Conservation (phyloP, 1,284 basidiomycete genomes). For the Tetrapyrgos nigripes region DNA sequence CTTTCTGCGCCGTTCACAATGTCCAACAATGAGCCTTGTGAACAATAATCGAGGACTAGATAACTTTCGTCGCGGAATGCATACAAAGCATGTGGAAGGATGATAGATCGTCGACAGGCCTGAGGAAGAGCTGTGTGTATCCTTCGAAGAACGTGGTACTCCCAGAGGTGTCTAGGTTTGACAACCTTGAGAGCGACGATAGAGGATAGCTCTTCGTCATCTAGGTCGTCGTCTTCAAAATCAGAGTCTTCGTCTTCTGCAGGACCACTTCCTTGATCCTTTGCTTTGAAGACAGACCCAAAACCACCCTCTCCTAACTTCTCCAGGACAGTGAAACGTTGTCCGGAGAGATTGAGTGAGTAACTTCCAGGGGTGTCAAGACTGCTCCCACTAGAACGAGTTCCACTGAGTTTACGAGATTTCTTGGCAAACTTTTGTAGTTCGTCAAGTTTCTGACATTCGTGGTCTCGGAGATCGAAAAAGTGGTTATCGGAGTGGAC, state of each 20-base stretch:
- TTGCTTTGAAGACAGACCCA: slow-evolving; percentile 90
- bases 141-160: slow-evolving; percentile 87
- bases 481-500: slow-evolving; percentile 71
- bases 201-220: slow-evolving; percentile 62
- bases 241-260: slow-evolving; percentile 45
- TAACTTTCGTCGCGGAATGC: slow-evolving; percentile 90
- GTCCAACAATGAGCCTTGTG: slow-evolving; percentile 93
- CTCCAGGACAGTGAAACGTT: slow-evolving; percentile 73
- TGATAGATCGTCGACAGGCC: slow-evolving; percentile 66
- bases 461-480: slow-evolving; percentile 62
- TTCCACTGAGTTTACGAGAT: slow-evolving; percentile 55
- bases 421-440: slow-evolving; percentile 74
- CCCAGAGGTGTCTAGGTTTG: slow-evolving; percentile 90
- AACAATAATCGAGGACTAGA: slow-evolving; percentile 87
- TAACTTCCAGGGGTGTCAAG: slow-evolving; percentile 48
- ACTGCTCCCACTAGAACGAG: slow-evolving; percentile 36
- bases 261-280: slow-evolving; percentile 54
- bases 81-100: slow-evolving; percentile 80
- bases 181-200: slow-evolving; percentile 93
- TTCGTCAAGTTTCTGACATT: slow-evolving; percentile 66
- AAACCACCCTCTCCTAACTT: slow-evolving; percentile 98
- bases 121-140: slow-evolving; percentile 73
- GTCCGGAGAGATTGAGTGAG: slow-evolving; percentile 60
- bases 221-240: slow-evolving; percentile 61
- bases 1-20: slow-evolving; percentile 86